Conservation (phyloP, 345 rosid species). For the Diplotaxis tenuifolia region DNA sequence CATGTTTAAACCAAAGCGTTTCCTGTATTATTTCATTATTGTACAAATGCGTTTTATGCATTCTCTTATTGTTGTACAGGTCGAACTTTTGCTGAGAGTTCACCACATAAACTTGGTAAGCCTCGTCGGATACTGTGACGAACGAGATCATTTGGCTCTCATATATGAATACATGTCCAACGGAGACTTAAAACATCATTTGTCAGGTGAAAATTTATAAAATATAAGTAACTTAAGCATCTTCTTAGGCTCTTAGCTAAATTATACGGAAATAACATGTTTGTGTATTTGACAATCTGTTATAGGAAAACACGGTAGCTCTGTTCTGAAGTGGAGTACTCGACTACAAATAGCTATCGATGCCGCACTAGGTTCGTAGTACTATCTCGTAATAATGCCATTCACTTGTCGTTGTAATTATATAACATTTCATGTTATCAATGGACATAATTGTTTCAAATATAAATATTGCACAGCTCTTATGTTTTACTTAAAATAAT, state of each 20-base stretch:
- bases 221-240: not conserved
- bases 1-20: too few species aligned
- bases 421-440: not conserved
- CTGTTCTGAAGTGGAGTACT: slow-evolving; percentile 34
- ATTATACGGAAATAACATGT: not conserved
- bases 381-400: not conserved
- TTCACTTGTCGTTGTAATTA: not conserved
- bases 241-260: not conserved
- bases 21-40: too few species aligned
- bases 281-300: not conserved
- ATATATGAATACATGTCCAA: slow-evolving; percentile 47
- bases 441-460: not conserved
- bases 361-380: slow-evolving; percentile 13
- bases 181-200: slow-evolving; percentile 20
- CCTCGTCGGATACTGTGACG: slow-evolving; percentile 42
- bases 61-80: slow-evolving; percentile 7
- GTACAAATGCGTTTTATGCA: not conserved
- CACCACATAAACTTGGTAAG: slow-evolving; percentile 43
- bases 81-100: slow-evolving; percentile 40
- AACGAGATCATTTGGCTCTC: slow-evolving; percentile 34
- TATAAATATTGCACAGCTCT: not conserved
- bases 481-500: not conserved
- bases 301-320: slow-evolving; percentile 1
- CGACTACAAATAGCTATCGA: slow-evolving; percentile 46
- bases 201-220: slow-evolving; percentile 1